Conservation (phyloP, 306 rosid genomes). For the Lotus japonicus region DNA sequence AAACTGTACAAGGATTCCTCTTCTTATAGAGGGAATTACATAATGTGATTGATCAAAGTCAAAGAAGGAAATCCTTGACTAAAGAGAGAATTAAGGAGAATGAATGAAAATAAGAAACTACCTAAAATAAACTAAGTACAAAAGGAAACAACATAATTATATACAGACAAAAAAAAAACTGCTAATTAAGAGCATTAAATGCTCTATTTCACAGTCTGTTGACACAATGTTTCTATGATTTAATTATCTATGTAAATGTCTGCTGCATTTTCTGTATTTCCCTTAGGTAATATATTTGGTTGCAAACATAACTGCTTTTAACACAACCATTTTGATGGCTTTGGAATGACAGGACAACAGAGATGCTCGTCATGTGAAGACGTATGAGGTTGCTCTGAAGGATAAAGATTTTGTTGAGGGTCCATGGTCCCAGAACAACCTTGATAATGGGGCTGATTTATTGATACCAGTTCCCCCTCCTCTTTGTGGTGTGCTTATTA, state of each 20-base stretch:
- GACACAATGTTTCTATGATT: background rate
- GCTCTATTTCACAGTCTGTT: too few relatives aligned
- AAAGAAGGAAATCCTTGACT: too few relatives aligned
- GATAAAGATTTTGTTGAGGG: conserved; percentile 98
- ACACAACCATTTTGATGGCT: background rate
- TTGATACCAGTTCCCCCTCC: conserved; percentile 98
- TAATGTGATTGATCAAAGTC: too few relatives aligned
- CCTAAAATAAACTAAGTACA: too few relatives aligned
- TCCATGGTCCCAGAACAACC: conserved; percentile 94
- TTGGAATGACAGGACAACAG: conserved; percentile 75
- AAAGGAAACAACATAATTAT: too few relatives aligned
- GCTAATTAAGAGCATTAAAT: too few relatives aligned
- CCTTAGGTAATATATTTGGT: background rate
- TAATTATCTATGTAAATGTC: background rate
- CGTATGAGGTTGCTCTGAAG: conserved; percentile 93
- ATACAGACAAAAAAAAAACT: too few relatives aligned
- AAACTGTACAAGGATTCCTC: too few relatives aligned
- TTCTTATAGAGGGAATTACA: too few relatives aligned
- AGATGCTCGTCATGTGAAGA: conserved; percentile 96
- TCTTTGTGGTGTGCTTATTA: conserved; percentile 89
- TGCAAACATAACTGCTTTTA: background rate
- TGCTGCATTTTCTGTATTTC: background rate
- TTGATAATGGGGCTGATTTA: conserved; percentile 93
- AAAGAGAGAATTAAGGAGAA: too few relatives aligned
- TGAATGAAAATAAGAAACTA: too few relatives aligned